Evolutionary conservation across 2,329 filamentous ascomycete species (phyloP), one percentile per base, ranked within the genome.

Genomic region (Aspergillus persii): DNA sequence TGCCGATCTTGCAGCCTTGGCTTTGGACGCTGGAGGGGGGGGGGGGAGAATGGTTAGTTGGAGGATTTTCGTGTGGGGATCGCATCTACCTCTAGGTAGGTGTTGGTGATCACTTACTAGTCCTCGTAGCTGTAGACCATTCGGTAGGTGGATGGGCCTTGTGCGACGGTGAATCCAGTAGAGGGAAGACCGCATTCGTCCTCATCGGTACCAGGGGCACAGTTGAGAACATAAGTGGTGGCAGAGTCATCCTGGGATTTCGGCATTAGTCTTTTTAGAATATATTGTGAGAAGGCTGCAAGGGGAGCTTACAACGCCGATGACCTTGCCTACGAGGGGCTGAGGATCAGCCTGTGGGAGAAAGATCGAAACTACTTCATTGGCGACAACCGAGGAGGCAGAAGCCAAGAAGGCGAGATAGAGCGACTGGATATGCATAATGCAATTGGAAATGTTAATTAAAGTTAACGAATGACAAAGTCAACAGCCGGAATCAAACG

Each of bases 391-490:
- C 30, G 69, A 60, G 44, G 68, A 65, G 49, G 64, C 63, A 59
- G 65, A 62, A 46, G 69, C 64, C 61, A 72, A 56, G 52, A 72
- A 57, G 57, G 66, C 67, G 52, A 69, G 33, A 57, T 68, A 59
- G 58, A 64, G 54, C 61, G 59, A 54, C 57, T 61, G 59, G 18
- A 59, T n/a, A 50, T 59, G 63, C 63, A 63, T 65, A 44, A 49
- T 61, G 59, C 53, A 27, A 11, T 49, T 57, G 33, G n/a, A n/a
- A n/a, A 5, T 7, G n/a, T 54, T 36, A 18, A 27, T 54, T 36
- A 30, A 27, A 53, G n/a, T 41, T 8, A 46, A 53, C 36, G 36
- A 53, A 26, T 15, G 36, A 36, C 18, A 18, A 23, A 23, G 31
- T 52, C n/a, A 18, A 44, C 11, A 12, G n/a, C 39, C 39, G 31